Evolutionary conservation across 2,329 filamentous ascomycete species (phyloP).

Genomic region (Fragosphaeria purpurea): DNA sequence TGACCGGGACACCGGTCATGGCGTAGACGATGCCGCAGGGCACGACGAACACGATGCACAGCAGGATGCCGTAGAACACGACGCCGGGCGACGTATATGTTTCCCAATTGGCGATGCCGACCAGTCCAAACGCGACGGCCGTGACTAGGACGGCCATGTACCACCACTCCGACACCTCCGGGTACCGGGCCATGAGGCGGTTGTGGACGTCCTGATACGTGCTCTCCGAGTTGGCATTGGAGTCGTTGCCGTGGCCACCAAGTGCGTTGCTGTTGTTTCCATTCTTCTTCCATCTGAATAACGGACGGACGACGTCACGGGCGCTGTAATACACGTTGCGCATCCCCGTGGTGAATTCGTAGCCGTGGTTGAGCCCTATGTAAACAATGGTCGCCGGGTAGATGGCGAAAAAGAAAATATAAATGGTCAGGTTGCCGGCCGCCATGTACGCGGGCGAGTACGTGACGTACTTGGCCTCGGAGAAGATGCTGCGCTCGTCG

Average conservation of each 20-base stretch:
- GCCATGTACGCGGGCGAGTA: slow-evolving; percentile 44
- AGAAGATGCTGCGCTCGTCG: slow-evolving; percentile 33
- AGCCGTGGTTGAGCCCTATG: slow-evolving; percentile 31
- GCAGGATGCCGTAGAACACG: slow-evolving; percentile 39
- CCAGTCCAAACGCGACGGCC: slow-evolving; percentile 36
- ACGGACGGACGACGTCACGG: background rate
- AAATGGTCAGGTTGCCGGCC: slow-evolving; percentile 39
- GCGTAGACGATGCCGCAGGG: slow-evolving; percentile 43
- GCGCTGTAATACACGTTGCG: slow-evolving; percentile 1
- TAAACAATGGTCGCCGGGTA: slow-evolving; percentile 44
- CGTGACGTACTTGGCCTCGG: slow-evolving; percentile 33
- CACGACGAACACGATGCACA: slow-evolving; percentile 41
- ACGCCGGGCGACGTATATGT: slow-evolving; percentile 42
- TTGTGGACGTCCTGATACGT: slow-evolving; percentile 30
- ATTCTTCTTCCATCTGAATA: background rate
- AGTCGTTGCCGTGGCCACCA: background rate
- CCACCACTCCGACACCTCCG: slow-evolving; percentile 46
- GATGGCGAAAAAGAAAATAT: slow-evolving; percentile 46
- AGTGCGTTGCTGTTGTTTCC: no score
- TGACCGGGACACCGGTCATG: slow-evolving; percentile 43
- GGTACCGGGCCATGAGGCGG: slow-evolving; percentile 36
- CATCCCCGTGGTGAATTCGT: slow-evolving; percentile 9
- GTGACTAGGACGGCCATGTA: slow-evolving; percentile 32
- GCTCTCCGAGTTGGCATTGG: background rate
- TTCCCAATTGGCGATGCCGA: slow-evolving; percentile 36